These are phyloP conservation scores for Gyrodon lividus DNA, from an alignment of 768 basidiomycete species.

Conservation along the genomic window DNA sequence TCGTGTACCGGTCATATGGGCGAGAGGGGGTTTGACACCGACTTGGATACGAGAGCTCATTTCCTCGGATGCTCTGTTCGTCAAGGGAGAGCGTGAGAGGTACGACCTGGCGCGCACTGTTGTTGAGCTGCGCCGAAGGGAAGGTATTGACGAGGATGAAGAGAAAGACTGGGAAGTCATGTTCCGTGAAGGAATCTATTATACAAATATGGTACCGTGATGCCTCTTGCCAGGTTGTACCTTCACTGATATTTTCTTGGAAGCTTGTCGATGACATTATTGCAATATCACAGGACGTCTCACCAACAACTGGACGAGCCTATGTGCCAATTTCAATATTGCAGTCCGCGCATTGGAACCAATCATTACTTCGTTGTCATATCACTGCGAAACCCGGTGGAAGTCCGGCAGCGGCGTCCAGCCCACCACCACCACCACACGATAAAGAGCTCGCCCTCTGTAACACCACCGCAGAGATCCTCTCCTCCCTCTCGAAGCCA, in stretches of 20 bases:
- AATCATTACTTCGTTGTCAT: slow-evolving; percentile 62
- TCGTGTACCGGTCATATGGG: slow-evolving; percentile 61
- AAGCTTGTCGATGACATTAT: slow-evolving; percentile 82
- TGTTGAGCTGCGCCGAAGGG: slow-evolving; percentile 67
- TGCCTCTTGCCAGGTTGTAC: not conserved
- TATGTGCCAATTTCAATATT: slow-evolving; percentile 68
- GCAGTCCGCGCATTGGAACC: slow-evolving; percentile 79
- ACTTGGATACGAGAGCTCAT: slow-evolving; percentile 73
- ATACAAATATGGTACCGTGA: slow-evolving; percentile 73
- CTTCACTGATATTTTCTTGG: slow-evolving; percentile 4
- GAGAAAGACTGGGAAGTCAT: slow-evolving; percentile 69
- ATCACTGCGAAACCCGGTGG: slow-evolving; percentile 43
- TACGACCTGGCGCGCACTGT: slow-evolving; percentile 76
- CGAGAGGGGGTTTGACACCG: slow-evolving; percentile 70
- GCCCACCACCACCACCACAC: slow-evolving; percentile 34
- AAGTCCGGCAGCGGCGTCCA: slow-evolving; percentile 33
- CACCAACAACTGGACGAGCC: slow-evolving; percentile 62
- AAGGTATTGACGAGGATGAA: slow-evolving; percentile 55
- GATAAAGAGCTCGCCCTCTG: slow-evolving; percentile 70
- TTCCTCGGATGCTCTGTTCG: slow-evolving; percentile 77
- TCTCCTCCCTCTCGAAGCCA: slow-evolving; percentile 27
- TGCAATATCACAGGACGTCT: slow-evolving; percentile 69
- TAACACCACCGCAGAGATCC: slow-evolving; percentile 53
- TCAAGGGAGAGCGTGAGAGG: slow-evolving; percentile 73
- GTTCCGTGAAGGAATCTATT: slow-evolving; percentile 79